phyloP scores from a whole-genome alignment of 768 basidiomycete species.

The Phaeolepiota aurea region DNA sequence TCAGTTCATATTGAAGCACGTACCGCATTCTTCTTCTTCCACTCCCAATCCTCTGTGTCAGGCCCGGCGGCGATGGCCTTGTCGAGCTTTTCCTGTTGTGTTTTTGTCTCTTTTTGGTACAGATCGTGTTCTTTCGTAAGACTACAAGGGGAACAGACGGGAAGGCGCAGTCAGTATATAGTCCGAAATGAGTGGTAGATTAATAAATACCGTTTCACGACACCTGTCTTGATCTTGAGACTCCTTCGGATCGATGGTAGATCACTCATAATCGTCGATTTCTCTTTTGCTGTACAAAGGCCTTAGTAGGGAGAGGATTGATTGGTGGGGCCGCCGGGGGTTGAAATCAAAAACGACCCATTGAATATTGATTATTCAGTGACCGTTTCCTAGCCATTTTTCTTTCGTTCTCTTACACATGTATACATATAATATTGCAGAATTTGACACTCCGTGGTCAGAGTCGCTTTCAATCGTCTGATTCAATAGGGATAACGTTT shows the following conservation, averaged over 20 bases:
- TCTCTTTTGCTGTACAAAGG: no score
- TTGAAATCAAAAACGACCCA: no score
- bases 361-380: no score
- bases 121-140: slow-evolving; percentile 59
- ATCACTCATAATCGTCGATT: slow-evolving; percentile 34
- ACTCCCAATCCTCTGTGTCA: slow-evolving; percentile 62
- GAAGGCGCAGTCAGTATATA: slow-evolving; percentile 6
- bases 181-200: slow-evolving; percentile 7
- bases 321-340: no score
- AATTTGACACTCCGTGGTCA: no score
- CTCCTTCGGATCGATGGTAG: slow-evolving; percentile 45
- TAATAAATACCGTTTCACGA: slow-evolving; percentile 47
- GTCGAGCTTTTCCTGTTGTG: slow-evolving; percentile 50
- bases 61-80: slow-evolving; percentile 50
- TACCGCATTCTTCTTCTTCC: slow-evolving; percentile 61
- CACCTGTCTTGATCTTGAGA: slow-evolving; percentile 71
- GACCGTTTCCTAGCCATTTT: no score
- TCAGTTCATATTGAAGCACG: slow-evolving; percentile 18
- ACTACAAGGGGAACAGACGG: slow-evolving; percentile 28
- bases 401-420: no score
- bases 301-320: no score
- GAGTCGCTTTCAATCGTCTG: no score
- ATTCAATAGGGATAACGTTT: no score
- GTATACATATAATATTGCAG: no score
- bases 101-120: slow-evolving; percentile 60